Base-by-base conservation (phyloP, 352 stramenopile species). In the Phytopythium helicoides region DNA sequence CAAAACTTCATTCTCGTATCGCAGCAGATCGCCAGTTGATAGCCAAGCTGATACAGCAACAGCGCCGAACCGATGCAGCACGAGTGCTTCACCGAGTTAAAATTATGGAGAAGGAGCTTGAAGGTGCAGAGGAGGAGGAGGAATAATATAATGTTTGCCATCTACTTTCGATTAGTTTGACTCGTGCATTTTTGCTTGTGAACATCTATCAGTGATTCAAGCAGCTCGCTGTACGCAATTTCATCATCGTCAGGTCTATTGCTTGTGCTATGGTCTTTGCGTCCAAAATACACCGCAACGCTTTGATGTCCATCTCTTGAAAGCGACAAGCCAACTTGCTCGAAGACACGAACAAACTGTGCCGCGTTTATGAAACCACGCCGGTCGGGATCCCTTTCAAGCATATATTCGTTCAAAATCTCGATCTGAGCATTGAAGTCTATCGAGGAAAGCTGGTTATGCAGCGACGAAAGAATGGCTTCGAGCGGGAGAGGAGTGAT, bases 11-110 rank as follows among this genome's bases (percentile, higher is more conserved):
- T 35, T 47, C 39, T 14, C 66, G 74, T 9, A 88, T 93, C 15
- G 48, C 53, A 25, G 70, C 59, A 2, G 83, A 93, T 66, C 71
- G 72, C 12, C 40, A 46, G 28, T 54, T 88, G 21, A 76, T 86
- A 14, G 59, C 68, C 28, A 53, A 64, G 3, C 54, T 92, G 39
- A 54, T 86, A 47, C 58, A 64, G 7, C 54, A 53, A 14, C 71
- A 68, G 57, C 68, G 64, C 22, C 73, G 73, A 26, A 65, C 64
- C 16, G 82, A 89, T 60, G 82, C 79, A 25, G 80, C 78, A 16
- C 70, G 75, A n/a, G 80, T 90, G 18, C 62, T 92, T 11, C 80
- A 80, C 54, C 77, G 82, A 14, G 62, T 92, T 14, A 90, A 89
- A 39, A 60, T 85, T 42, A 92, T 92, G 82, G 65, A 91, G 54